Conservation (phyloP, 2,329 filamentous ascomycete genomes). For the Exserohilum rostratum region DNA sequence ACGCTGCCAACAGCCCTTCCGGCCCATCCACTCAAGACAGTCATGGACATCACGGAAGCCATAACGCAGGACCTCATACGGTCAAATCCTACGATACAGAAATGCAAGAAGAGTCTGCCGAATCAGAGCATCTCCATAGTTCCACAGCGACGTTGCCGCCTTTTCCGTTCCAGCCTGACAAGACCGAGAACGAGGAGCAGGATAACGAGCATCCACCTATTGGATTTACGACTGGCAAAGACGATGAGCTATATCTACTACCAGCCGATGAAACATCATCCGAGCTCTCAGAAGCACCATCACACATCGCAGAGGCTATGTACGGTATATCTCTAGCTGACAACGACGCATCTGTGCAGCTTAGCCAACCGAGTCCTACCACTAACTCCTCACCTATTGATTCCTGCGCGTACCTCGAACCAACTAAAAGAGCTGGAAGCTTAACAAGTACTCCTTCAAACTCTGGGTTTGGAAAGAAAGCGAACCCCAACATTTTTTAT, state of each 20-base stretch:
- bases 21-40: background rate
- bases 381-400: no score
- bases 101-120: background rate
- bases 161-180: background rate
- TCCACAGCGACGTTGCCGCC: background rate
- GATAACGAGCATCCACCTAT: no score
- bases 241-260: background rate
- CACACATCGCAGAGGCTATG: background rate
- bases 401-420: no score
- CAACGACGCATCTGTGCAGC: background rate
- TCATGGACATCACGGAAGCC: background rate
- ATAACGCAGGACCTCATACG: background rate
- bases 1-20: background rate
- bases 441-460: no score
- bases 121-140: no score
- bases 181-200: background rate
- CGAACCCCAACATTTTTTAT: no score
- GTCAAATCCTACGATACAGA: background rate
- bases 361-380: no score
- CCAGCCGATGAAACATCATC: background rate
- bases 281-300: background rate
- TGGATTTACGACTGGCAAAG: no score
- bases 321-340: no score
- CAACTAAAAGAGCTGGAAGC: no score
- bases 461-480: no score